phyloP scores from a whole-genome alignment of 139 green algal genomes.

The Picochlorum costavermella region DNA sequence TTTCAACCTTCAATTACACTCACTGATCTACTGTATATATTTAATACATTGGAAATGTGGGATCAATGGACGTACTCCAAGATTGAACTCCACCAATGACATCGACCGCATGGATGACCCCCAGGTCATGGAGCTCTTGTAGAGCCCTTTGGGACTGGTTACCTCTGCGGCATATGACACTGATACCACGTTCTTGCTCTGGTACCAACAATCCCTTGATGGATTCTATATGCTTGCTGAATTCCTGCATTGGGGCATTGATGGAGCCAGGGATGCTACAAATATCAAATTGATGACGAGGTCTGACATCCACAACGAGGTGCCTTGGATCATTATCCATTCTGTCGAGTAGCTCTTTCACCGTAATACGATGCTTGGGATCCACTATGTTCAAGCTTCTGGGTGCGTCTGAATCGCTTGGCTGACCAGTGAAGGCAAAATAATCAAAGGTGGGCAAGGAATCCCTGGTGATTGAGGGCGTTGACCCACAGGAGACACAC shows the following conservation, averaged over 20 bases:
- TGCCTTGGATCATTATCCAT: neutral
- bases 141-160: conserved; percentile 89
- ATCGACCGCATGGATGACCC: conserved; percentile 53
- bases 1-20: too few relatives aligned
- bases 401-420: conserved; percentile 33
- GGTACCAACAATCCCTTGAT: conserved; percentile 5
- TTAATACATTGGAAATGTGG: conserved; percentile 18
- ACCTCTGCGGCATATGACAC: conserved; percentile 82
- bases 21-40: neutral
- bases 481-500: conserved; percentile 60
- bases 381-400: conserved; percentile 37
- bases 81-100: conserved; percentile 69
- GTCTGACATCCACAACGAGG: conserved; percentile 73
- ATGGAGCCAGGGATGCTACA: conserved; percentile 37
- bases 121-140: conserved; percentile 43
- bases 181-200: conserved; percentile 39
- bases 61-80: conserved; percentile 47
- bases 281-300: conserved; percentile 56
- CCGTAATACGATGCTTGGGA: conserved; percentile 28
- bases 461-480: conserved; percentile 37
- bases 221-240: neutral
- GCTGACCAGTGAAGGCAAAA: conserved; percentile 61
- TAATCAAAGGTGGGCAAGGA: conserved; percentile 66
- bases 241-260: conserved; percentile 10
- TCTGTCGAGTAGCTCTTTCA: conserved; percentile 10